These are phyloP conservation scores for Mucor ambiguus DNA, from an alignment of 371 early-diverging fungal species.

Conservation along the genomic window DNA sequence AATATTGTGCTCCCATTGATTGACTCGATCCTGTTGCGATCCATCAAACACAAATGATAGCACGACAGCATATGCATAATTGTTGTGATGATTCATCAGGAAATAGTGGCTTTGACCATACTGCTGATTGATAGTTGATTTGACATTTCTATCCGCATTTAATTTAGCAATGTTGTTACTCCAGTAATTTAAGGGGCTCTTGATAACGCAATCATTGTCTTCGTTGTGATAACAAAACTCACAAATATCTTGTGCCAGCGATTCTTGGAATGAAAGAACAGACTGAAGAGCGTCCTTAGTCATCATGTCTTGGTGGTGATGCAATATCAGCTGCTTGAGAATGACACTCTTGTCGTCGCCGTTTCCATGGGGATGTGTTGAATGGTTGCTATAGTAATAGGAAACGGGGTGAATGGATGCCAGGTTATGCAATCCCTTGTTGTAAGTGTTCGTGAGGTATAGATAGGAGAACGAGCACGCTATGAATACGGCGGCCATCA, in stretches of 20 bases:
- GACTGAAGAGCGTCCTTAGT: not conserved
- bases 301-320: not conserved
- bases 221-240: constrained; percentile 6
- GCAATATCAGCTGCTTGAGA: not conserved
- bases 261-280: not conserved
- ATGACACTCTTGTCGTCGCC: not conserved
- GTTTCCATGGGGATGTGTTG: not conserved
- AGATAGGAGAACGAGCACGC: constrained; percentile 1
- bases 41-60: constrained; percentile 49
- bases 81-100: constrained; percentile 2
- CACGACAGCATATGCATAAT: constrained; percentile 14
- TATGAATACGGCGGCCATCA: not conserved
- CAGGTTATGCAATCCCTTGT: not conserved
- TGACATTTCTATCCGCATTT: constrained; percentile 34
- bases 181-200: constrained; percentile 45
- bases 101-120: constrained; percentile 12
- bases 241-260: not conserved
- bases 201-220: constrained; percentile 21
- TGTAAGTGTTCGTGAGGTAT: not conserved
- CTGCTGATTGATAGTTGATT: constrained; percentile 35
- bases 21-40: constrained; percentile 4
- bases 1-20: constrained; percentile 9
- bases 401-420: not conserved
- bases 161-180: constrained; percentile 34
- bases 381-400: not conserved